Conservation (phyloP, 2,329 filamentous ascomycete genomes). For the Dactylellina drechsleri region DNA sequence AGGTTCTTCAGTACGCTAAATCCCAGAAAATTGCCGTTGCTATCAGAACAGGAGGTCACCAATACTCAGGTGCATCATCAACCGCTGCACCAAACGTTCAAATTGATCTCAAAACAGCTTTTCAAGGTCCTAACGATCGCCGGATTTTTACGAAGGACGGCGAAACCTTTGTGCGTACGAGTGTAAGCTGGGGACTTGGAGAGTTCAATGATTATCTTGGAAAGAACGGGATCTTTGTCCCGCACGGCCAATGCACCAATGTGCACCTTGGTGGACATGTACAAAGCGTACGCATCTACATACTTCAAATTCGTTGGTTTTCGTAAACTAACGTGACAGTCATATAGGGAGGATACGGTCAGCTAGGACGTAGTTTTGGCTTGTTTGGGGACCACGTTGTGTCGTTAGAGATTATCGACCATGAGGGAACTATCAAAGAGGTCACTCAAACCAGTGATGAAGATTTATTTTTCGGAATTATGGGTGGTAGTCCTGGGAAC, state of each 20-base stretch:
- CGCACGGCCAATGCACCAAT: slow-evolving; percentile 64
- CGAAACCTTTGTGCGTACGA: slow-evolving; percentile 61
- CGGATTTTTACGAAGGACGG: slow-evolving; percentile 60
- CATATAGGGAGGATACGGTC: slow-evolving; percentile 63
- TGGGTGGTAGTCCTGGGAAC: slow-evolving; percentile 61
- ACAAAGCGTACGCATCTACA: slow-evolving; percentile 61
- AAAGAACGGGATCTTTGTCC: slow-evolving; percentile 63
- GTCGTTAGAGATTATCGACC: slow-evolving; percentile 59
- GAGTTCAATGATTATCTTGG: slow-evolving; percentile 64
- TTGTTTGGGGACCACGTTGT: slow-evolving; percentile 60
- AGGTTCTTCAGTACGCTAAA: slow-evolving; percentile 63
- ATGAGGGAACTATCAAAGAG: slow-evolving; percentile 58
- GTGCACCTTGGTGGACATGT: slow-evolving; percentile 66
- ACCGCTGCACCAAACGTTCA: slow-evolving; percentile 65
- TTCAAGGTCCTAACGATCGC: slow-evolving; percentile 60
- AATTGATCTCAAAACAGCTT: slow-evolving; percentile 64
- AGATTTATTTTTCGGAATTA: slow-evolving; percentile 60
- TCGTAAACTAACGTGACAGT: no score
- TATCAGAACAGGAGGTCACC: slow-evolving; percentile 65
- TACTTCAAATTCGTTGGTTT: no score
- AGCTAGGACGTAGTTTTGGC: slow-evolving; percentile 64
- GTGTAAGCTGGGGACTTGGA: slow-evolving; percentile 63
- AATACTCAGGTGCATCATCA: slow-evolving; percentile 66
- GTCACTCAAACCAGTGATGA: slow-evolving; percentile 58
- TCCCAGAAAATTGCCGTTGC: slow-evolving; percentile 63